Percentiles rank a stretch among this genome's conserved stretches.
phyloP scores from a whole-genome alignment of 148 eudicot genomes.

The Camellia granthamiana region DNA sequence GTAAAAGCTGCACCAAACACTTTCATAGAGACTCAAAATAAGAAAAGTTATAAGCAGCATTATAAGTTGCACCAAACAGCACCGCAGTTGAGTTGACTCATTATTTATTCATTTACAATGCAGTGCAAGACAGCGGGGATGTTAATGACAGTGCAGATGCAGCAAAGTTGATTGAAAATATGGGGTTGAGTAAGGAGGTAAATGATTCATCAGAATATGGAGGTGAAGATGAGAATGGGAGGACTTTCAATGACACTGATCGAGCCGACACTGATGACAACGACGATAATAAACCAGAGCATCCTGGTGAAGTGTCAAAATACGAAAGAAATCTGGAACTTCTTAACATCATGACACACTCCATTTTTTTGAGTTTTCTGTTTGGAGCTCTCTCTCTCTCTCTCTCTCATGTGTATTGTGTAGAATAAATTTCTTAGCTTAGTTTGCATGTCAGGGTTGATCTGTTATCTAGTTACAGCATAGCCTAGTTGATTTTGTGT shows the following conservation, averaged over 20 bases:
- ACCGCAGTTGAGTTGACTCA: background rate
- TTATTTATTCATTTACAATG: background rate
- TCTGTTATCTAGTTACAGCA: background rate
- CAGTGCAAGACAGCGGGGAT: conserved; percentile 37
- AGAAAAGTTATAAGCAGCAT: too few species aligned
- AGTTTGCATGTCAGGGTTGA: background rate
- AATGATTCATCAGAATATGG: conserved; percentile 37
- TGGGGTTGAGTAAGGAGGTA: conserved; percentile 44
- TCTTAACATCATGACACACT: conserved; percentile 53
- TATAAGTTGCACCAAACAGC: too few species aligned
- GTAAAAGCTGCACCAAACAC: too few species aligned
- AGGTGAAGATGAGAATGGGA: conserved; percentile 37
- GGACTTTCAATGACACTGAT: conserved; percentile 34
- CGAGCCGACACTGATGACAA: conserved; percentile 22
- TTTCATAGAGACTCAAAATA: too few species aligned
- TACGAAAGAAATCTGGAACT: conserved; percentile 68
- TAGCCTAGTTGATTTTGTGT: background rate
- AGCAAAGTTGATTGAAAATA: conserved; percentile 31
- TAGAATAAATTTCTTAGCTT: background rate
- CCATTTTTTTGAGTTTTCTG: background rate
- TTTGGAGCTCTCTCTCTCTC: background rate
- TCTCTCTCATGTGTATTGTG: background rate
- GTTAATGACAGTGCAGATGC: conserved; percentile 31
- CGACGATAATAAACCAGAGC: conserved; percentile 27
- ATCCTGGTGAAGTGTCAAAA: conserved; percentile 58